Conservation (phyloP, 2,329 filamentous ascomycete species). For the Penicillium glabrum region DNA sequence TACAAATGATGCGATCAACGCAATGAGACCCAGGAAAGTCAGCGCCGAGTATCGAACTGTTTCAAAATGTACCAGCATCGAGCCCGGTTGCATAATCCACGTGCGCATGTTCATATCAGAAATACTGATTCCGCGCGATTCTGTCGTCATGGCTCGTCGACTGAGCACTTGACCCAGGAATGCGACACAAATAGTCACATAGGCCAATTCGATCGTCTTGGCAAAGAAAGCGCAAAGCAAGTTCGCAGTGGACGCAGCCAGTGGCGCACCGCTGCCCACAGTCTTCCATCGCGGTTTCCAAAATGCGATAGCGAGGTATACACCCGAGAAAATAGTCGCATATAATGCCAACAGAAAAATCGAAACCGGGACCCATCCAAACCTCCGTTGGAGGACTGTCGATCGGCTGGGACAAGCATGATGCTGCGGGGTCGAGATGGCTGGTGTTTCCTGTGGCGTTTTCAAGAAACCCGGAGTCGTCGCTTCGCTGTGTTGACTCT, state of each 20-base stretch:
- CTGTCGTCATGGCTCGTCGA: constrained; percentile 63
- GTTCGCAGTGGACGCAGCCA: constrained; percentile 65
- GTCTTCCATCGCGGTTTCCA: constrained; percentile 59
- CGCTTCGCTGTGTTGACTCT: background rate
- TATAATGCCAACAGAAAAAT: constrained; percentile 41
- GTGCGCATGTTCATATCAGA: constrained; percentile 76
- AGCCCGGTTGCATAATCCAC: constrained; percentile 74
- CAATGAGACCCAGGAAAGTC: constrained; percentile 64
- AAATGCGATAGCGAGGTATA: constrained; percentile 66
- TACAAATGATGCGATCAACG: constrained; percentile 63
- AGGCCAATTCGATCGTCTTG: constrained; percentile 75
- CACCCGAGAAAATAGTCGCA: constrained; percentile 35
- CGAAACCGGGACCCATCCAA: constrained; percentile 36
- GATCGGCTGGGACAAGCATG: constrained; percentile 30
- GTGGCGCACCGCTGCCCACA: constrained; percentile 50
- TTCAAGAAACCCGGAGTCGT: constrained; percentile 12
- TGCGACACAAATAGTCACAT: constrained; percentile 73
- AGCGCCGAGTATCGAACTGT: constrained; percentile 63
- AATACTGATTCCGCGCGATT: constrained; percentile 66
- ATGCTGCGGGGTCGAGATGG: constrained; percentile 3
- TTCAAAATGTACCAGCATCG: constrained; percentile 68
- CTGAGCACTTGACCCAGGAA: constrained; percentile 74
- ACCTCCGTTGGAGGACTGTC: constrained; percentile 30
- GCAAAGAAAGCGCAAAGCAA: constrained; percentile 68
- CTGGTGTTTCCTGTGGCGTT: constrained; percentile 10